Evolutionary conservation across 192 early-diverging fungal species (phyloP), one percentile per base, ranked within the genome.

Genomic region (Gaertneriomyces semiglobifer): DNA sequence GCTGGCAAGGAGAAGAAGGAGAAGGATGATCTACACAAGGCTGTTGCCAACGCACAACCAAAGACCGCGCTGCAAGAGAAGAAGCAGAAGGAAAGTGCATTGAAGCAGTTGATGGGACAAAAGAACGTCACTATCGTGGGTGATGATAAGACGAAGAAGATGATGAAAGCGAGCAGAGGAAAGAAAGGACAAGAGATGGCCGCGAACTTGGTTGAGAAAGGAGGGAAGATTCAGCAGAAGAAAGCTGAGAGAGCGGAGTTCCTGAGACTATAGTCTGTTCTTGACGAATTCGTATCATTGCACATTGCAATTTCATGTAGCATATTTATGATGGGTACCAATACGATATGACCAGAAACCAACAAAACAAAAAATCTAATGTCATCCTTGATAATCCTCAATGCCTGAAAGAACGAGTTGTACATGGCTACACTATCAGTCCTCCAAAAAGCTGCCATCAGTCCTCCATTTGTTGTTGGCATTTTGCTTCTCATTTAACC

Each of bases 81-180:
- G 41, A 75, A 64, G 47, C 62, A 69, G 4, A 90, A 89, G 76
- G 75, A 81, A 52, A 81, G 73, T 40, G 86, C 88, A 14, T 72
- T 90, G 70, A 79, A 84, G 60, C 68, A 77, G 66, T 70, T 90
- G 63, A 77, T 89, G 70, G 80, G 78, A 33, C 86, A 89, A 68
- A 80, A 82, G 76, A 81, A 81, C 58, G 82, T 84, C 18, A 84
- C 82, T 8, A 74, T 84, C 53, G 69, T 84, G 6, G 77, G 67
- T 46, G 82, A 81, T 71, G 65, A 46, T n/a, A 74, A 69, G 46
- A 75, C 44, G 19, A 78, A 78, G 56, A 75, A 74, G 60, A 46
- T 65, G 53, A 44, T 75, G 61, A 77, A 74, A 56, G 59, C 11
- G n/a, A 62, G 64, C 14, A 60, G 71, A 42, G 67, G 73, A 10